A percentile compares a stretch with the other conserved stretches of the same genome.
phyloP scores from a whole-genome alignment of 805 yeast genomes.

The Suhomyces sp. region DNA sequence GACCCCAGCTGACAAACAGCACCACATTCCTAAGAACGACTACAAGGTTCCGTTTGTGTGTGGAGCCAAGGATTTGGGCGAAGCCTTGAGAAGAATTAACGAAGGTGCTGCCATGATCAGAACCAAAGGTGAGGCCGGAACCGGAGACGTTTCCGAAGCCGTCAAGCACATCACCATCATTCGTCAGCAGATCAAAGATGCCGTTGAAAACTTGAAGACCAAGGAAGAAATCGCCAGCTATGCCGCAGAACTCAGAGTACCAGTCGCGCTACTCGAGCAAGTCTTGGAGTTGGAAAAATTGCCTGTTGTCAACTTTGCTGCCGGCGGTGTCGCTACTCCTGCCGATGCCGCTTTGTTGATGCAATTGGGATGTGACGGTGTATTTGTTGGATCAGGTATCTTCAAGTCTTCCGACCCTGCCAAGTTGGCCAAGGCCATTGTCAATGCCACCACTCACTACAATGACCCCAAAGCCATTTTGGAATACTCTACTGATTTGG shows the following conservation, averaged over 20 bases:
- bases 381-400: constrained; percentile 76
- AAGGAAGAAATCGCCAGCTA: constrained; percentile 46
- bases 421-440: constrained; percentile 73
- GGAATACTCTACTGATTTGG: constrained; percentile 66
- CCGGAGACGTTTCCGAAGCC: constrained; percentile 83
- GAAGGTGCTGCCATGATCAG: constrained; percentile 89
- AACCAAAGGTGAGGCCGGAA: constrained; percentile 88
- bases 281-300: constrained; percentile 50
- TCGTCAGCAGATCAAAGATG: constrained; percentile 51
- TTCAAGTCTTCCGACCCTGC: constrained; percentile 73
- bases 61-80: constrained; percentile 80
- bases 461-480: constrained; percentile 58
- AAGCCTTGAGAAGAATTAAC: constrained; percentile 70
- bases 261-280: constrained; percentile 49
- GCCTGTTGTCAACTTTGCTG: constrained; percentile 84
- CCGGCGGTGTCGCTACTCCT: constrained; percentile 88
- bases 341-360: constrained; percentile 83
- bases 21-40: constrained; percentile 59
- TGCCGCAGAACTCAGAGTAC: constrained; percentile 61
- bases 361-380: constrained; percentile 79
- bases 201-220: constrained; percentile 31
- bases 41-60: constrained; percentile 79
- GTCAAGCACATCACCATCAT: constrained; percentile 69
- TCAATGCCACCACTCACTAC: constrained; percentile 71
- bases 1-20: constrained; percentile 71